Percentiles rank a stretch among this genome's conserved stretches.
Evolutionary conservation across 352 stramenopile species (phyloP).

Genomic region (Thraustochytrium striatum): DNA sequence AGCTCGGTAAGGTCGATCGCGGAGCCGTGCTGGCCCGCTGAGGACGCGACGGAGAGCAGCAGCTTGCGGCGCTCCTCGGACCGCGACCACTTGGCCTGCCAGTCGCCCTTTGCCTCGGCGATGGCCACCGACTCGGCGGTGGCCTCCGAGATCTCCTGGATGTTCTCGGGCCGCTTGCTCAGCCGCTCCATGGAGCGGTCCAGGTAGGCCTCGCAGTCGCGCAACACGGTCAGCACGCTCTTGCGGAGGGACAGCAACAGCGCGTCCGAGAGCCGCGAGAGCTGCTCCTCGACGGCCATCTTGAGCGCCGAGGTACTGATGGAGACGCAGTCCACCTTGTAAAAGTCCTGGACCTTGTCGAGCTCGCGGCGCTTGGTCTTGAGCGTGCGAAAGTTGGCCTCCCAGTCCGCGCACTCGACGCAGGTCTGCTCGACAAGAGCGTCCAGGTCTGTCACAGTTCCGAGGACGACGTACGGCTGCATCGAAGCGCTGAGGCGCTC

Average conservation of each 20-base stretch:
- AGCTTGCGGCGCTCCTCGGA: slow-evolving; percentile 78
- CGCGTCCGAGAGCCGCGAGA: slow-evolving; percentile 75
- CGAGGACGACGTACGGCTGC: slow-evolving; percentile 67
- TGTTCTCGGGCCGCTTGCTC: slow-evolving; percentile 75
- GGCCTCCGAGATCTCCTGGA: slow-evolving; percentile 81
- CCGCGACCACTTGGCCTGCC: slow-evolving; percentile 65
- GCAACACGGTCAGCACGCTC: slow-evolving; percentile 69
- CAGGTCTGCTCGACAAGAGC: slow-evolving; percentile 70
- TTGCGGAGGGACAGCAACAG: slow-evolving; percentile 76
- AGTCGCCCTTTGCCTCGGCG: slow-evolving; percentile 61
- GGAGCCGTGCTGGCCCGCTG: background rate
- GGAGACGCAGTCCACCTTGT: slow-evolving; percentile 82
- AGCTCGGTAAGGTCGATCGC: slow-evolving; percentile 70
- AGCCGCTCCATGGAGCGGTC: slow-evolving; percentile 78
- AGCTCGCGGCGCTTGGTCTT: slow-evolving; percentile 81
- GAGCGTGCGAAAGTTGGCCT: slow-evolving; percentile 81
- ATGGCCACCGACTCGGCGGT: slow-evolving; percentile 83
- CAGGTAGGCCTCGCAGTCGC: slow-evolving; percentile 79
- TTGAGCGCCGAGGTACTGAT: slow-evolving; percentile 82
- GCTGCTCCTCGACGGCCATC: slow-evolving; percentile 69
- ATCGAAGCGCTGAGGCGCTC: slow-evolving; percentile 70
- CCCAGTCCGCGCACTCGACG: slow-evolving; percentile 69
- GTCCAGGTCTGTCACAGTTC: slow-evolving; percentile 64
- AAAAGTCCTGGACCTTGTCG: slow-evolving; percentile 79
- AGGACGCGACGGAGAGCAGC: slow-evolving; percentile 60